Base-by-base conservation (phyloP, 1,284 basidiomycete species). In the Leccinum holopus region DNA sequence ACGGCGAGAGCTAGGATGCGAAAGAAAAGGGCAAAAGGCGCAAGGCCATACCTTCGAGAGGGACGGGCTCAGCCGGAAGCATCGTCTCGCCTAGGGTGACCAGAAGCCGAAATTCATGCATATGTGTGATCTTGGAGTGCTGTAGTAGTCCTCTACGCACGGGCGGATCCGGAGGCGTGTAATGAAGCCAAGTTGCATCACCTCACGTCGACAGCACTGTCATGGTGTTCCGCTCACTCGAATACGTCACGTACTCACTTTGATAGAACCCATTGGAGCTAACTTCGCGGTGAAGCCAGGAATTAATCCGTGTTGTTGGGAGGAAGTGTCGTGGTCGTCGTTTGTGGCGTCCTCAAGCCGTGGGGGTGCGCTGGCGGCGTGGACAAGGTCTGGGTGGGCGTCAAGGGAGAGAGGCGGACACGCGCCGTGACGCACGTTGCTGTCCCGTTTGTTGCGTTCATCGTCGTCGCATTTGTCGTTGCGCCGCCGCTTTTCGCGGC, bases 41-140 rank as follows among this genome's bases (percentile, higher is more conserved):
- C 25, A 5, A 21, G 5, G 10, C 62, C 63, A 65, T 65, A 69
- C 63, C 37, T 37, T 62, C 12, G 11, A 35, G 52, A 8, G 18
- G 16, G 28, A 58, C 61, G 62, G 67, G 52, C 41, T 53, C 30
- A 57, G 28, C 65, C 65, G 67, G 56, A 37, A 58, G 39, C 54
- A 5, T 47, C 16, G 55, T 57, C 39, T 54, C 39, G 39, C 39
- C 16, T 41, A 41, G n/a, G 16, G 53, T 32, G 53, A 39, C 14
- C 37, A 39, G 37, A 39, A 39, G 37, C 37, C 37, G 37, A 39
- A 39, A 3, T 8, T 21, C 33, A 53, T 14, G 37, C 41, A 32
- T 8, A 37, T 53, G 52, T 44, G 35, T 16, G 37, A 41, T 21
- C 14, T 39, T 33, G 62, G 55, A 33, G 35, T 2, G 56, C 54